Evolutionary conservation across 129 eudicot genomes (phyloP), one percentile per base, ranked within the genome.

Genomic region (Arctium lappa): DNA sequence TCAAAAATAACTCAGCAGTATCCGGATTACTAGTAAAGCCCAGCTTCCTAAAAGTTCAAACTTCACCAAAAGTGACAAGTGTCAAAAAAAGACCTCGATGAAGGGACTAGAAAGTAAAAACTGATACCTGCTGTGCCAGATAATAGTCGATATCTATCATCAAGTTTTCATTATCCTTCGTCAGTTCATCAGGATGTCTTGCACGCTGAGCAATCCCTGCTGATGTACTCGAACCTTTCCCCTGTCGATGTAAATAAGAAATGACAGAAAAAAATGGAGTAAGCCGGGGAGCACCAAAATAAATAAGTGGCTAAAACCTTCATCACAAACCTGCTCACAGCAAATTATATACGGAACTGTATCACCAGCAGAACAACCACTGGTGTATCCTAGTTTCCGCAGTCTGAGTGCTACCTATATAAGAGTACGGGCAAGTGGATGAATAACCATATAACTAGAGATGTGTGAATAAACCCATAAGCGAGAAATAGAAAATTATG

Each of bases 301-400:
- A 68, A 12, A 74, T 13, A 72, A 37, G 16, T 46, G 30, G 60
- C 3, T 65, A 66, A 37, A 77, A 30, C 42, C 12, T 81, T 76
- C 50, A 62, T 31, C 48, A 81, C 90, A 15, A n/a, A 96, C 99
- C 98, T 93, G 91, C 88, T 96, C 99, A 83, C 97, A 89, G 84
- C 99, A 96, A 31, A 96, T 89, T 46, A 96, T 81, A 73, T 96
- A 96, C 42, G 99, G 99, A 77, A 96, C 97, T 46, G 98, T 93
- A 81, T 96, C 99, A 15, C 99, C 99, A 88, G 97, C 95, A 88
- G 97, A 91, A 78, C 97, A 96, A 82, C 99, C 99, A 81, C 91
- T 86, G 39, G 91, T 88, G 81, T 93, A 79, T 80, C 99, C 99
- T 86, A 82, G 89, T 86, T 90, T 92, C 91, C 85, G 90, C 85